Conservation (phyloP, 352 stramenopile species). For the Phytophthora cajani region DNA sequence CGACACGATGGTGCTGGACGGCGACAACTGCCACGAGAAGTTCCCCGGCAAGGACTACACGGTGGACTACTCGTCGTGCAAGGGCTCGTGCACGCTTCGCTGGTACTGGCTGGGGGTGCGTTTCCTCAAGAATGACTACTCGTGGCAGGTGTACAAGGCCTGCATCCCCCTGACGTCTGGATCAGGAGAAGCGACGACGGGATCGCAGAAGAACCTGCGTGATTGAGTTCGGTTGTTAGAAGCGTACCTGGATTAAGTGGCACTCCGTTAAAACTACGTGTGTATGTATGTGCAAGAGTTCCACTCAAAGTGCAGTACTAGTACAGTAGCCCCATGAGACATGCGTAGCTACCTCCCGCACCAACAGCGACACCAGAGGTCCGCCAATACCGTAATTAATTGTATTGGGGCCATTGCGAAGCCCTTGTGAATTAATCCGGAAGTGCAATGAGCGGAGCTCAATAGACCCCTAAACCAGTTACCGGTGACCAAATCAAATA, state of each 20-base stretch:
- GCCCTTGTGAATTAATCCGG: too few species aligned
- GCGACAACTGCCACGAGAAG: slow-evolving; percentile 36
- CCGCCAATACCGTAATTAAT: too few species aligned
- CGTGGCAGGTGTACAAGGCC: slow-evolving; percentile 70
- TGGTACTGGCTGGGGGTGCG: slow-evolving; percentile 39
- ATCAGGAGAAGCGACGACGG: background rate
- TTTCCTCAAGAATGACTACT: slow-evolving; percentile 49
- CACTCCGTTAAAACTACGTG: background rate
- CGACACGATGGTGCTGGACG: slow-evolving; percentile 33
- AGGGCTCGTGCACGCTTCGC: slow-evolving; percentile 23
- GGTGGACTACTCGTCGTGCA: slow-evolving; percentile 36
- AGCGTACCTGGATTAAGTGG: background rate
- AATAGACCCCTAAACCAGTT: too few species aligned
- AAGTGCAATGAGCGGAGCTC: too few species aligned
- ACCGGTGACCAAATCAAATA: too few species aligned
- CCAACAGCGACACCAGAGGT: too few species aligned
- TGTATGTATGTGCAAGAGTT: background rate
- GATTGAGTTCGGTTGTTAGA: background rate
- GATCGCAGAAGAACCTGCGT: background rate
- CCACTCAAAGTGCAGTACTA: background rate
- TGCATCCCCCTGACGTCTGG: slow-evolving; percentile 33
- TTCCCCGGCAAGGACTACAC: slow-evolving; percentile 35
- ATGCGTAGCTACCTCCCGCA: too few species aligned
- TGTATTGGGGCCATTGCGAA: too few species aligned
- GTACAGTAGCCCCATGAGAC: background rate